Evolutionary conservation across 148 eudicot genomes (phyloP), one percentile per base, ranked within the genome.

Genomic region (Fagopyrum esculentum): DNA sequence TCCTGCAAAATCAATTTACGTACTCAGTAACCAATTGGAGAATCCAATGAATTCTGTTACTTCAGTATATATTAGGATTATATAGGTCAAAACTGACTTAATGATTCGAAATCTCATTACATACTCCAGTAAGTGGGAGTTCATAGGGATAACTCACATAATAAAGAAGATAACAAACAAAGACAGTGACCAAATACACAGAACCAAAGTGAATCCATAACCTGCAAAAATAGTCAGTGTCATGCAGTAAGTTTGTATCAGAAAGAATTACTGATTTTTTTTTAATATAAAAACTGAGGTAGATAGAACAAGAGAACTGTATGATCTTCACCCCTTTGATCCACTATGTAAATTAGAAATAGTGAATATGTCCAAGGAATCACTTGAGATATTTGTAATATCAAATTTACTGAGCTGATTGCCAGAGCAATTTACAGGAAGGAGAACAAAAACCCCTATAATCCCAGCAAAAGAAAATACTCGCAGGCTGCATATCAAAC

Each of bases 141-240:
- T 74, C 1, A 43, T 12, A 35, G 47, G 15, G 71, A 35, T 72
- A 70, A 88, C 96, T 94, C 86, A 94, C 98, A 68, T 71, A 68
- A 81, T 87, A 90, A 35, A 94, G 98, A 87, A 87, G 93, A 80
- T 81, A 94, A 89, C 98, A 94, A 78, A 88, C 91, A 75, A 87
- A 83, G 72, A 77, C 90, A 45, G 98, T 91, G 86, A 94, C 87
- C 60, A 80, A 78, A 78, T 91, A 94, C 2, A 84, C 82, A 57
- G 95, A 96, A 82, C 78, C 78, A 68, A 88, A 88, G 85, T 94
- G 98, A 83, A 91, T 74, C 98, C 98, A 94, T 78, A 94, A 85
- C 98, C 98, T 94, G 71, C 82, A 81, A 78, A 13, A 71, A 17
- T 6, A 13, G 54, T 19, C 35, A 9, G 3, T 13, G 13, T 17